Percentiles rank a stretch among this genome's conserved stretches.
Conservation (phyloP, 441 rosid species). For the Croton laevigatus region DNA sequence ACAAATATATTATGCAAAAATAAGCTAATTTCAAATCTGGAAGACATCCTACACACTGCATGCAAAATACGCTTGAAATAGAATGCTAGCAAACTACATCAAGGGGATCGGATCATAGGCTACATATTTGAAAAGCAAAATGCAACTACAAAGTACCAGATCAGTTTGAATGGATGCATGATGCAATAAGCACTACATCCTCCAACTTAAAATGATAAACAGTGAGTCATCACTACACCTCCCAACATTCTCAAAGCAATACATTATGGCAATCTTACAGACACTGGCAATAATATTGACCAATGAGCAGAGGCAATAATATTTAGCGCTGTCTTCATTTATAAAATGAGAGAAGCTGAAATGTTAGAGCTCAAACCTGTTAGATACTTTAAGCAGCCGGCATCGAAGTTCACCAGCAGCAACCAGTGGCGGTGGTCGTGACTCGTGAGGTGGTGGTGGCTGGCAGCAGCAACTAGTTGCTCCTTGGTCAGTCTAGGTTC, state of each 20-base stretch:
- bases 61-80: neutral
- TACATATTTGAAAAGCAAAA: conserved; percentile 4
- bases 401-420: too few relatives aligned
- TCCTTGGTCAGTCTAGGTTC: too few relatives aligned
- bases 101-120: neutral
- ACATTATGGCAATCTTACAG: neutral
- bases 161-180: neutral
- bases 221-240: neutral
- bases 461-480: too few relatives aligned
- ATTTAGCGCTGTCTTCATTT: too few relatives aligned
- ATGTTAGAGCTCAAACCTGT: too few relatives aligned
- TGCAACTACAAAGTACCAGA: neutral
- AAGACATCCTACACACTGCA: neutral
- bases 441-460: too few relatives aligned
- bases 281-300: too few relatives aligned
- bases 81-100: neutral
- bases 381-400: too few relatives aligned
- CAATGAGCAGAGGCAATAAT: too few relatives aligned
- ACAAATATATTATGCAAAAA: neutral
- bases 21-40: neutral
- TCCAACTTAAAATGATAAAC: neutral
- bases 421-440: too few relatives aligned
- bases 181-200: neutral
- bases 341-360: too few relatives aligned
- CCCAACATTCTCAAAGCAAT: neutral